Base-by-base conservation (phyloP, 2,329 filamentous ascomycete species). In the Akanthomyces muscarius region DNA sequence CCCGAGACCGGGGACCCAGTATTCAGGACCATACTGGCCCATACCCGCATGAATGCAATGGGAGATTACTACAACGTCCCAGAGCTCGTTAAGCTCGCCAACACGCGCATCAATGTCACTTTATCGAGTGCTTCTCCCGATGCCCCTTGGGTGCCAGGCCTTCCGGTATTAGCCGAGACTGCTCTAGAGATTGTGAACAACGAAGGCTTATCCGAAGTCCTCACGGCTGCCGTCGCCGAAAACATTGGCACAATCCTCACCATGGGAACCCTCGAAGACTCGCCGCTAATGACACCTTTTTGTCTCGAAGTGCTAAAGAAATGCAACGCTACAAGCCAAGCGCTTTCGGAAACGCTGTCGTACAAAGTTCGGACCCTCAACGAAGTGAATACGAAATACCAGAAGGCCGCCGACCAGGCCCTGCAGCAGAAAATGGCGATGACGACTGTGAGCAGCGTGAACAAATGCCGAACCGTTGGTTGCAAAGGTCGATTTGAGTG, bases 261-360 rank as follows among this genome's bases (percentile, higher is more conserved):
- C n/a, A 11, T 36, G 16, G 58, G 50, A 11, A 18, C 58, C 8
- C 50, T 61, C 10, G 41, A 61, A 6, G 16, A 13, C 25, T 61
- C 58, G 28, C 41, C 58, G 1, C 28, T 61, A n/a, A 21, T 61
- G 48, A 61, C 58, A 11, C 50, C 58, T 1, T 61, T 61, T 25
- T 25, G 50, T 5, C 21, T 61, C 5, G 28, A 45, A 10, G 4
- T 61, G 28, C 58, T 61, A 5, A 54, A 47, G 16, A 53, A 28
- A 7, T 61, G 58, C 50, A 53, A 5, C 38, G 48, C 41, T 2
- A 16, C 14, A 1, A 38, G 1, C 28, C 41, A 61, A 25, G 18
- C 14, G 25, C 36, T 38, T 1, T 36, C 28, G n/a, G 6, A 36
- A n/a, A 18, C 28, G 11, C 6, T 51, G 5, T 30, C 36, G 5